These are phyloP conservation scores for Saposhnikovia divaricata DNA, from an alignment of 129 eudicot genomes.

Conservation along the genomic window DNA sequence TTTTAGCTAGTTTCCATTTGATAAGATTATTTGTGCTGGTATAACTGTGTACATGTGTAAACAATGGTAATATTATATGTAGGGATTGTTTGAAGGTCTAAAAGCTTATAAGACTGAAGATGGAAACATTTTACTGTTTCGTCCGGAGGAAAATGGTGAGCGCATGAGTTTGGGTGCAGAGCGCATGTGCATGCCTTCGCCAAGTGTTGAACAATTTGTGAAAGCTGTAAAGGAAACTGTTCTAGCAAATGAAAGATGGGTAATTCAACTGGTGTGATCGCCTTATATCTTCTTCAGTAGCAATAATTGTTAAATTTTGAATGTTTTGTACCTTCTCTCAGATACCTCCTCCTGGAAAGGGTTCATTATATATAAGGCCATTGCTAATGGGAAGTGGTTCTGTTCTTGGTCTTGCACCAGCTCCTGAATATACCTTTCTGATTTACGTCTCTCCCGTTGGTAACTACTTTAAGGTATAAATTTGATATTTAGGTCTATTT, in stretches of 20 bases:
- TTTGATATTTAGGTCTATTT: background rate
- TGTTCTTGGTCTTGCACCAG: conserved; percentile 96
- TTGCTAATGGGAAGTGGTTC: conserved; percentile 96
- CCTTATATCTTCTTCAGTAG: background rate
- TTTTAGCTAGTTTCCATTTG: too few species aligned
- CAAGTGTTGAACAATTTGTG: conserved; percentile 79
- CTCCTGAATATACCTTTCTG: conserved; percentile 92
- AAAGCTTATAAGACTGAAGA: conserved; percentile 79
- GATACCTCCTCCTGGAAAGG: conserved; percentile 97
- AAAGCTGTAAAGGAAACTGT: conserved; percentile 88
- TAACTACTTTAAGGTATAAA: conserved; percentile 91
- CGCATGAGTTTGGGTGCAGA: conserved; percentile 78
- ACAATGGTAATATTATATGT: conserved; percentile 8
- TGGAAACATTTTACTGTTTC: conserved; percentile 75
- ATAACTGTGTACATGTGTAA: background rate
- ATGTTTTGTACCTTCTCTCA: conserved; percentile 18
- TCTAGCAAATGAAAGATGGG: conserved; percentile 92
- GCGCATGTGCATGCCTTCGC: conserved; percentile 98
- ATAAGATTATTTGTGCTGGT: background rate
- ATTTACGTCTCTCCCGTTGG: conserved; percentile 94
- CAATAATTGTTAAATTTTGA: background rate
- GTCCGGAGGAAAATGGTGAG: conserved; percentile 86
- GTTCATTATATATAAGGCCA: conserved; percentile 83
- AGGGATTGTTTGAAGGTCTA: conserved; percentile 96
- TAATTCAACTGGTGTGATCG: conserved; percentile 21